Base-by-base conservation (phyloP, 805 yeast genomes). In the Kuraishia piskuri region DNA sequence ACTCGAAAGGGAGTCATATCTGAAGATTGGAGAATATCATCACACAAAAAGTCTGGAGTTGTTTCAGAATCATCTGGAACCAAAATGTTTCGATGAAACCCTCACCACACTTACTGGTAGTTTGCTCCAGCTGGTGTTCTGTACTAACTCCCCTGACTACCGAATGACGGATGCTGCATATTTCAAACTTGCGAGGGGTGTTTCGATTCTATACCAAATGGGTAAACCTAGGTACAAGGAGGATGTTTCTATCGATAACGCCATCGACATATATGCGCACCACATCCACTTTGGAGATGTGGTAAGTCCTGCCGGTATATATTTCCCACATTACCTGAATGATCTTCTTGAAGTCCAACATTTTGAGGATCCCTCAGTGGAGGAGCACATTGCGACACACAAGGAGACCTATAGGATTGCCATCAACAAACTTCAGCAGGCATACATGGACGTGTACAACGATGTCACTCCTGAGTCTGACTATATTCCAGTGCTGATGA, bases 311-410 rank as follows among this genome's bases (percentile, higher is more conserved):
- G 50, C 61, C 0, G 44, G 20, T 5, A 58, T 54, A 46, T 62
- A 54, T 26, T 62, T 61, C 45, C 64, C 65, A 2, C 61, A 61
- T 52, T 62, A 58, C 48, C 53, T 62, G 20, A 59, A 56, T 44
- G 65, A 59, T 3, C 52, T 62, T 17, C 53, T 55, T 3, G 60
- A 58, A 21, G 53, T 56, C 22, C 52, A 37, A 22, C 22, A 19
- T 25, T 50, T 37, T 19, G 52, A 50, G 25, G 49, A 22, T 12
- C 31, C 25, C 19, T 22, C 23, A 6, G 31, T 47, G 12, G 49
- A 10, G 4, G 25, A 47, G 19, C 24, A 47, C 31, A 22, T 47
- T 22, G 21, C 23, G 24, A 7, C 19, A 17, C 22, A 50, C 46
- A 24, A 23, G 50, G 36, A 23, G 22, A 23, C 50, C 50, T 25